Base-by-base conservation (phyloP, 1,284 basidiomycete genomes). In the Crucibulum cyathiforme region DNA sequence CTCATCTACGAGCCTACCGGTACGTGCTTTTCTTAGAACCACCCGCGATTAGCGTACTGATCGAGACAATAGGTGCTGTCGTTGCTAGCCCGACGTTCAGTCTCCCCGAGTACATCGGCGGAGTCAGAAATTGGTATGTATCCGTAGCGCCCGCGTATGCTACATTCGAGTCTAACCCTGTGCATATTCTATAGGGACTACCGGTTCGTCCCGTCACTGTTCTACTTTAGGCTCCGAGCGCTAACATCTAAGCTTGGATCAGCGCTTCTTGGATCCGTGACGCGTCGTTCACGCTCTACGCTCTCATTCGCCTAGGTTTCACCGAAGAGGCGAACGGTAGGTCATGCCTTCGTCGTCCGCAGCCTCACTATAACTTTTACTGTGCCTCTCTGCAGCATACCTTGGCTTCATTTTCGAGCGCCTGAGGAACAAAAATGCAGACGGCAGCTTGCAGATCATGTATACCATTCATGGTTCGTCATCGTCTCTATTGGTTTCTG, bases 61-160 rank as follows among this genome's bases (percentile, higher is more conserved):
- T 36, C 12, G 10, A 74, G 31, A 53, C 19, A 43, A 13, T 49
- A 88, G 88, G 94, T 34, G 95, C 95, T 1, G 91, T 96, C 52
- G 89, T 97, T 5, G 95, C 95, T 0, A 95, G 93, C 61, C 95
- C 96, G 1, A 98, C 95, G 0, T 98, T 98, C 76, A 93, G 91
- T 64, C 79, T 98, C 9, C 95, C 95, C 0, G 95, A 98, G 72
- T 91, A 89, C 65, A 93, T 97, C 38, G 94, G 94, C 0, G 95
- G 94, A 1, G 89, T 87, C 0, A 80, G 95, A 53, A 96, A 96
- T 71, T 96, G 94, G 93, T 88, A 69, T 34, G 78, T 69, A 13
- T 31, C 31, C 5, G 31, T 5, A 31, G 31, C 31, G 10, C 55
- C 8, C 58, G 15, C 47, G 10, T 49, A 51, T 36, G 13, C 13